Evolutionary conservation across 2,329 filamentous ascomycete genomes (phyloP), one percentile per base, ranked within the genome.

Genomic region (Aspergillus intermedius): DNA sequence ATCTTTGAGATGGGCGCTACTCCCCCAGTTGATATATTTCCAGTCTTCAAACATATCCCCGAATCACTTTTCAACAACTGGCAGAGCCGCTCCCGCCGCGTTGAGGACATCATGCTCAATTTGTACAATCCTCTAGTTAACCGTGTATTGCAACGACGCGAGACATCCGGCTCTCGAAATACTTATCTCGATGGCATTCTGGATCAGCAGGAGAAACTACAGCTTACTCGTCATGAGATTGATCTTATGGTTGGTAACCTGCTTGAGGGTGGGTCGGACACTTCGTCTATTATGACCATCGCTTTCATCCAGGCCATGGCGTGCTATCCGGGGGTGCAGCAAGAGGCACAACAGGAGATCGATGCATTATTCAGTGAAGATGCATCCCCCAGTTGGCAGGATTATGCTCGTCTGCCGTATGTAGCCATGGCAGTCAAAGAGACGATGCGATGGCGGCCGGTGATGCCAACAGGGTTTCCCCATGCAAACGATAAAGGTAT

Each of bases 401-500:
- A 63, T 41, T 53, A 56, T 41, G 44, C 49, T 34, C 23, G 37
- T 21, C 59, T 59, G 13, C 52, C 50, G 1, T 55, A 82, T 54
- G 59, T 81, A 28, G 68, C 72, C 17, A 76, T 75, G 1, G 68
- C 79, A 10, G 70, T 81, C 15, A 80, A 81, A 50, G 80, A 84
- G 52, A 70, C 76, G 1, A 62, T 81, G 9, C 71, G 80, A 2
- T 81, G 79, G 77, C 70, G 78, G 4, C 77, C 78, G 0, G 52
- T 54, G 9, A 42, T 50, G 3, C 49, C 54, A 4, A 41, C 53
- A 1, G 45, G 46, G 2, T 49, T 60, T 37, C 50, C 55, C 1
- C 56, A 58, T 45, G 52, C 50, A 10, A 19, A 49, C 3, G 45
- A 25, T 3, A 28, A 56, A 45, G 52, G 49, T 54, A 23, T 10